Evolutionary conservation across 768 basidiomycete genomes (phyloP), one percentile per base, ranked within the genome.

Genomic region (Austroboletus eburneus): DNA sequence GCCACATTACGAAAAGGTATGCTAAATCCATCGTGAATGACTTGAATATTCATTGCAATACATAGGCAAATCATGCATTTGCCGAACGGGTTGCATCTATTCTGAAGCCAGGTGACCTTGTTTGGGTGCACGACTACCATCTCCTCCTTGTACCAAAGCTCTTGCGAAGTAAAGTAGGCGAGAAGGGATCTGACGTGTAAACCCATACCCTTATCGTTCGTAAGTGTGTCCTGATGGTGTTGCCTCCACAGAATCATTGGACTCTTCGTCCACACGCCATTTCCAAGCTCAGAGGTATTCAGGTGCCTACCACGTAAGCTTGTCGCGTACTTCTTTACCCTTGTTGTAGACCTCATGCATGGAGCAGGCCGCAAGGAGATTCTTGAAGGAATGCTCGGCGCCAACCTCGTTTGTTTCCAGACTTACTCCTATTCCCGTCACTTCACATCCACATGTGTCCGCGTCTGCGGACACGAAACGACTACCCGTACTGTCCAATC

Each of bases 111-210:
- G 92, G 94, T n/a, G 95, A 99, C 65, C 76, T 99, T 23, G 80
- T 98, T 54, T 89, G 89, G 89, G 79, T 91, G 10, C 87, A 90
- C 67, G 95, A 98, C 72, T 99, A 99, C 72, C 95, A 99, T 63
- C 77, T 97, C 27, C 79, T 98, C 45, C 81, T 98, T 46, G 83
- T 91, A 2, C 95, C 95, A 6, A 81, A 85, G 58, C 75, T 95
- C 57, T 71, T 97, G 46, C 81, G 95, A 44, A 80, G 80, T 60
- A 68, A 78, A 14, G 71, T 91, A 24, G 37, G 71, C 55, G 64
- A 65, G 27, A 65, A 43, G 16, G 63, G 60, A 1, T 16, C 50
- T 5, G 65, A 65, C 3, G 50, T 48, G 61, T 66, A 33, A 49
- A 64, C 52, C 27, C 25, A 17, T 24, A 6, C 9, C 14, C 9